Evolutionary conservation across 2,329 filamentous ascomycete species (phyloP).

Genomic region (Sordariomycetes sp.): DNA sequence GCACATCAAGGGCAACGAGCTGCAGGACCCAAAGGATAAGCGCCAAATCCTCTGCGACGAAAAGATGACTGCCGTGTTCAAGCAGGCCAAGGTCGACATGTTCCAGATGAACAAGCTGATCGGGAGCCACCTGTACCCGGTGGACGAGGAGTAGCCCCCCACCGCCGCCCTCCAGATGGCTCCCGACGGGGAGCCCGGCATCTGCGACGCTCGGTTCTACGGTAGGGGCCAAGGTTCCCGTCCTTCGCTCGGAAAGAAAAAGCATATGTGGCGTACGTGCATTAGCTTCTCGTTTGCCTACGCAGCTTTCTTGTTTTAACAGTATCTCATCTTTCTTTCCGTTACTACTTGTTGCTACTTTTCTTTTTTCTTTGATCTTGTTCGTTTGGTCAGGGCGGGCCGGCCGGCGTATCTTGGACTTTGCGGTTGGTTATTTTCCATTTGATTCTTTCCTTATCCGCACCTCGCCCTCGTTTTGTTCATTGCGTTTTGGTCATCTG

Average conservation of each 20-base stretch:
- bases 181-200: no score
- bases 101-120: constrained; percentile 99
- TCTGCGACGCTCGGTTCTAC: background rate
- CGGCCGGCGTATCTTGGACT: background rate
- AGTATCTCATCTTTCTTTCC: background rate
- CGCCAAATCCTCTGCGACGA: constrained; percentile 91
- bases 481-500: background rate
- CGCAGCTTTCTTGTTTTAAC: background rate
- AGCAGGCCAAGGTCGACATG: constrained; percentile 86
- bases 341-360: constrained; percentile 1
- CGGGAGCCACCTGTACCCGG: constrained; percentile 75
- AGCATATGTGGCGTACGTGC: background rate
- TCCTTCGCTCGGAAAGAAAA: background rate
- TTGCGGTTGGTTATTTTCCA: background rate
- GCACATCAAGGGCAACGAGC: constrained; percentile 76
- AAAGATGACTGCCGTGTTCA: constrained; percentile 83
- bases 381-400: background rate
- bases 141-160: constrained; percentile 47
- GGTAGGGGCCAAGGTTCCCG: background rate
- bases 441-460: background rate
- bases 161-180: background rate
- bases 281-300: background rate
- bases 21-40: constrained; percentile 86
- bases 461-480: background rate
- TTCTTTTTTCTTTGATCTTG: background rate